A percentile compares a stretch with the other conserved stretches of the same genome.
These are phyloP conservation scores for Tolypocladium pustulatum DNA, from an alignment of 2,329 filamentous ascomycete species.

Conservation along the genomic window DNA sequence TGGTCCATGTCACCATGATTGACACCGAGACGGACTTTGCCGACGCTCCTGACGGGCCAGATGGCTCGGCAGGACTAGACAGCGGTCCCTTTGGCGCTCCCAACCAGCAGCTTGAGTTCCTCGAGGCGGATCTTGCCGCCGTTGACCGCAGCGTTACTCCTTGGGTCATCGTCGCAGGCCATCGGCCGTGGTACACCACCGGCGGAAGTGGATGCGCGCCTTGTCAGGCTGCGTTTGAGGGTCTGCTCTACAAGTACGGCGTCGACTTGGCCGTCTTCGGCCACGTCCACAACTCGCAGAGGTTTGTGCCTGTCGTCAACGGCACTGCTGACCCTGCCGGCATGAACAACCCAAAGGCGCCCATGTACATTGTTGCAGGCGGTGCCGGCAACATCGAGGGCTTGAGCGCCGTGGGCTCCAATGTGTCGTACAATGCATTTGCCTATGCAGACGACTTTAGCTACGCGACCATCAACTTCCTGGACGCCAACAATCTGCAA, in stretches of 20 bases:
- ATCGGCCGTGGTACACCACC: slow-evolving; percentile 37
- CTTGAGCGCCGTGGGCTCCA: slow-evolving; percentile 27
- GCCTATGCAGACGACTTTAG: slow-evolving; percentile 41
- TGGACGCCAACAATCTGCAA: slow-evolving; percentile 32
- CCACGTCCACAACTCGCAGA: slow-evolving; percentile 48
- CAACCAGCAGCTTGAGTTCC: slow-evolving; percentile 41
- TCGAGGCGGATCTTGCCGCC: slow-evolving; percentile 42
- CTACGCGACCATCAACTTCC: slow-evolving; percentile 37
- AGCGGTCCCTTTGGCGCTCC: slow-evolving; percentile 37
- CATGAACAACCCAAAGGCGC: slow-evolving; percentile 20
- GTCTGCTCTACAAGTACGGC: slow-evolving; percentile 41
- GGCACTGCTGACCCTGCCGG: slow-evolving; percentile 23
- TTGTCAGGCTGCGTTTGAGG: slow-evolving; percentile 43
- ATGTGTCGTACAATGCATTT: slow-evolving; percentile 32
- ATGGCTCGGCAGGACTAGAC: slow-evolving; percentile 20
- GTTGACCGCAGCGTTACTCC: slow-evolving; percentile 45
- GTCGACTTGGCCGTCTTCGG: slow-evolving; percentile 47
- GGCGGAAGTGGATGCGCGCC: slow-evolving; percentile 25
- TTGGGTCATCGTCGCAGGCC: slow-evolving; percentile 26
- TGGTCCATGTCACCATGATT: slow-evolving; percentile 17
- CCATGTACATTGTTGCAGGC: slow-evolving; percentile 34
- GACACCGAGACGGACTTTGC: slow-evolving; percentile 23
- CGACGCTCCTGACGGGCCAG: slow-evolving; percentile 16
- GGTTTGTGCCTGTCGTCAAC: slow-evolving; percentile 32
- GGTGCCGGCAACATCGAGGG: slow-evolving; percentile 48